These are phyloP conservation scores for Artemisia princeps DNA, from an alignment of 140 eudicot species.

Conservation along the genomic window DNA sequence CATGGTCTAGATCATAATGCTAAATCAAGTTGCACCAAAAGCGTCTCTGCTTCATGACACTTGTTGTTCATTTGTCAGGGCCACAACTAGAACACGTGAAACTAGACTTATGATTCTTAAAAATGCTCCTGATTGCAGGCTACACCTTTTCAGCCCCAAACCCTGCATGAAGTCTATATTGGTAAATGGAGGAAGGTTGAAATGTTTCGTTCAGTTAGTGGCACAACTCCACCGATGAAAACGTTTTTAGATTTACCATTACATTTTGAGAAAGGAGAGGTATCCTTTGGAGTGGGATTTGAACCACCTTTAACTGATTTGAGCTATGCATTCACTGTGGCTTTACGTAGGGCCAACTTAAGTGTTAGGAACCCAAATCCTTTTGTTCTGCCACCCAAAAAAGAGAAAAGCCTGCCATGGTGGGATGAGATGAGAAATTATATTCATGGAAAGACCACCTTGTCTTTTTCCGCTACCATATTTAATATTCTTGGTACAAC, in stretches of 20 bases:
- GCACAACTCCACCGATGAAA: conserved; percentile 90
- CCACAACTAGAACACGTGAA: no score
- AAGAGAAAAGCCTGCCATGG: conserved; percentile 95
- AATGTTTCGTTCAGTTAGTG: conserved; percentile 81
- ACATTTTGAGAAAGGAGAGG: conserved; percentile 72
- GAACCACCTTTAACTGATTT: conserved; percentile 81
- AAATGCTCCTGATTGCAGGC: conserved; percentile 53
- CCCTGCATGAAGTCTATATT: conserved; percentile 55
- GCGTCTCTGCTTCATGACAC: no score
- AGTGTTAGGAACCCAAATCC: conserved; percentile 71
- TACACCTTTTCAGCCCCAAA: conserved; percentile 90
- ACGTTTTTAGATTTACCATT: conserved; percentile 66
- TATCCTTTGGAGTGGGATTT: conserved; percentile 74
- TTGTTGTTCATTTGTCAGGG: no score
- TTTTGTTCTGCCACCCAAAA: conserved; percentile 53
- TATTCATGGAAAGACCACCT: conserved; percentile 57
- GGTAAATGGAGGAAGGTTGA: conserved; percentile 86
- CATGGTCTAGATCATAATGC: no score
- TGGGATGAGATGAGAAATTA: conserved; percentile 98
- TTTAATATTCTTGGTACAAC: conserved; percentile 67
- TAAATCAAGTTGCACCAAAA: no score
- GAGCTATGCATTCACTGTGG: conserved; percentile 86
- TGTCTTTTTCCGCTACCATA: conserved; percentile 47
- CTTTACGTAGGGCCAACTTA: conserved; percentile 87
- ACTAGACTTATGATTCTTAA: background rate